phyloP scores from a whole-genome alignment of 768 basidiomycete species.

The Rhodotorula taiwanensis region DNA sequence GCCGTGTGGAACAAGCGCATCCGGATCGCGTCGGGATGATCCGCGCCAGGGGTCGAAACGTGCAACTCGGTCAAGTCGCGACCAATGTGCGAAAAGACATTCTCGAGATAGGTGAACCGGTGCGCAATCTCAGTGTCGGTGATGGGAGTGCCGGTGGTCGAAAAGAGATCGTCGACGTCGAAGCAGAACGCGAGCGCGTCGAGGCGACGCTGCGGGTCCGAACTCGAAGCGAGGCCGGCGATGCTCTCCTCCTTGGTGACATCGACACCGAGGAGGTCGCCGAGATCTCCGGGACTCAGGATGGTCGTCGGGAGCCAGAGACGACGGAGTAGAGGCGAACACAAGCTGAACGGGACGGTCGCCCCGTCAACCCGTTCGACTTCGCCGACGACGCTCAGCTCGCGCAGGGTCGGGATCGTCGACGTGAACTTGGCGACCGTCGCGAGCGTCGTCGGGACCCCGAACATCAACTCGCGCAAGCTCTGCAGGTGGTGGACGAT shows the following conservation, averaged over 20 bases:
- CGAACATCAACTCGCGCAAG: constrained; percentile 15
- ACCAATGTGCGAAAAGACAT: constrained; percentile 1
- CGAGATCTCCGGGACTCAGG: not conserved
- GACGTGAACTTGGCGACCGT: constrained; percentile 5
- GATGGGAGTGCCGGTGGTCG: not conserved
- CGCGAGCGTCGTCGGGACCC: constrained; percentile 3
- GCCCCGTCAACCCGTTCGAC: not conserved
- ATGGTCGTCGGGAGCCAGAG: constrained; percentile 8
- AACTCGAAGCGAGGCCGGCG: not conserved
- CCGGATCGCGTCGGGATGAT: not conserved
- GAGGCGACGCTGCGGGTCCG: not conserved
- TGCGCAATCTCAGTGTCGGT: not conserved
- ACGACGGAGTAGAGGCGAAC: constrained; percentile 4
- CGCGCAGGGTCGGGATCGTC: constrained; percentile 2
- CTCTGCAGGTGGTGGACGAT: not conserved
- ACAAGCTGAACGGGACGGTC: not conserved
- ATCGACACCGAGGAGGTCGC: not conserved
- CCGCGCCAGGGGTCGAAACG: constrained; percentile 3
- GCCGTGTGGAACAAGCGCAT: not conserved
- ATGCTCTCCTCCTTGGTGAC: too few relatives aligned
- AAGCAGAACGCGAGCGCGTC: constrained; percentile 17
- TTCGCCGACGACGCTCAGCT: constrained; percentile 12
- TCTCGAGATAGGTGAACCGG: not conserved
- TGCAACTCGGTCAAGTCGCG: not conserved
- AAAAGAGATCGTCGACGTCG: constrained; percentile 4